Conservation (phyloP, 75 land plant species). For the Larix kaempferi region DNA sequence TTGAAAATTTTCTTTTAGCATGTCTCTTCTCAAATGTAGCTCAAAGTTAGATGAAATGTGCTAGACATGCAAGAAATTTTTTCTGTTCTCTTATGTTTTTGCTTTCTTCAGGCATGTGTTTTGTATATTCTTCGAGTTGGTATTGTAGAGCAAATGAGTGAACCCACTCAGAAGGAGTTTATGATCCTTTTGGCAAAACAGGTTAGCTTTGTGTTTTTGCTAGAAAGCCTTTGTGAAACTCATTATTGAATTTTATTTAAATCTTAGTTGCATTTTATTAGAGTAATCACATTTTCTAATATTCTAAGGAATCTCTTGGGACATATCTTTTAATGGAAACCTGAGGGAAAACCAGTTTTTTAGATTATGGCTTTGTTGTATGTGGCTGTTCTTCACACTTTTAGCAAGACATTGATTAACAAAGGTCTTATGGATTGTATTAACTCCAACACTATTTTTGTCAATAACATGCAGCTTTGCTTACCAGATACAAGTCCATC, state of each 20-base stretch:
- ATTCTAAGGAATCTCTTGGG: background rate
- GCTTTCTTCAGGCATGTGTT: slow-evolving; percentile 85
- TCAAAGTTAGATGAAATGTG: background rate
- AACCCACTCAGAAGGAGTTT: slow-evolving; percentile 86
- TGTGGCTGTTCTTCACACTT: background rate
- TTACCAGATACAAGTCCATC: slow-evolving; percentile 61
- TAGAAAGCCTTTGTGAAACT: background rate
- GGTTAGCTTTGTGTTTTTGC: slow-evolving; percentile 38
- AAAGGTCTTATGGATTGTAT: background rate
- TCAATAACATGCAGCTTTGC: slow-evolving; percentile 52
- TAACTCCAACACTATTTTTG: background rate
- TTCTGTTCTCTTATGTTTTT: background rate
- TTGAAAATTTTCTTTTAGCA: slow-evolving; percentile 8
- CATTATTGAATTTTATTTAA: background rate
- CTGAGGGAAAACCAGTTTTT: background rate
- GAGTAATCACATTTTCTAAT: background rate
- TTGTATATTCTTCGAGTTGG: slow-evolving; percentile 95
- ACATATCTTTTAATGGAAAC: background rate
- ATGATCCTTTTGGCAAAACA: slow-evolving; percentile 69
- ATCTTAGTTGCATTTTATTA: background rate
- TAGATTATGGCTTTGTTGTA: background rate
- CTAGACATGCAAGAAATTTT: background rate
- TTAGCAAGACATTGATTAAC: background rate
- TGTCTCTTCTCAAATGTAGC: background rate
- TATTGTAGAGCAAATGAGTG: slow-evolving; percentile 94